phyloP scores from a whole-genome alignment of 768 basidiomycete species.

The Lactarius trivialis region DNA sequence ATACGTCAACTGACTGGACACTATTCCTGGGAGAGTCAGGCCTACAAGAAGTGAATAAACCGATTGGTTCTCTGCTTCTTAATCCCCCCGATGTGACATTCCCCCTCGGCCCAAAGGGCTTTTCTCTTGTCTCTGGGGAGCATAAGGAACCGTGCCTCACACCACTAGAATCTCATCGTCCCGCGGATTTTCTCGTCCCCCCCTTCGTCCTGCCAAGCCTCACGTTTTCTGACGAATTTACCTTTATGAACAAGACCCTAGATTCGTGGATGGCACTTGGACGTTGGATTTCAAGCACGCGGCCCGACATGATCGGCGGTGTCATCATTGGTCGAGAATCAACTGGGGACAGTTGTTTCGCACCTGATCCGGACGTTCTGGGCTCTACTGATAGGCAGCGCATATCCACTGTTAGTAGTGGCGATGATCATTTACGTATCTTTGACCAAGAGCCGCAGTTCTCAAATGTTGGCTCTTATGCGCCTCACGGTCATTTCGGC shows the following conservation, averaged over 20 bases:
- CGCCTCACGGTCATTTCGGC: constrained; percentile 7
- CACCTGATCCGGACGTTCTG: constrained; percentile 5
- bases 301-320: constrained; percentile 34
- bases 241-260: constrained; percentile 14
- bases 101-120: constrained; percentile 20
- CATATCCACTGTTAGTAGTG: background rate
- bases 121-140: background rate
- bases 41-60: constrained; percentile 6
- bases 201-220: constrained; percentile 47
- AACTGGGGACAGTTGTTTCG: constrained; percentile 15
- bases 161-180: constrained; percentile 30
- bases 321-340: constrained; percentile 28
- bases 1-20: constrained; percentile 12
- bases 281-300: constrained; percentile 25
- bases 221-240: constrained; percentile 27
- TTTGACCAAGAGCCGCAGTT: background rate
- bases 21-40: constrained; percentile 17
- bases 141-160: constrained; percentile 21
- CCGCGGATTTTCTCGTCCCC: constrained; percentile 50
- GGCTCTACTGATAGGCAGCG: constrained; percentile 1
- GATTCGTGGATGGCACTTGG: constrained; percentile 30
- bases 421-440: constrained; percentile 1
- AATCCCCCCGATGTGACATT: constrained; percentile 19
- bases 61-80: constrained; percentile 8
- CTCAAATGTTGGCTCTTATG: background rate